Base-by-base conservation (phyloP, 495 filamentous ascomycete genomes). In the Penicillium chermesinum region DNA sequence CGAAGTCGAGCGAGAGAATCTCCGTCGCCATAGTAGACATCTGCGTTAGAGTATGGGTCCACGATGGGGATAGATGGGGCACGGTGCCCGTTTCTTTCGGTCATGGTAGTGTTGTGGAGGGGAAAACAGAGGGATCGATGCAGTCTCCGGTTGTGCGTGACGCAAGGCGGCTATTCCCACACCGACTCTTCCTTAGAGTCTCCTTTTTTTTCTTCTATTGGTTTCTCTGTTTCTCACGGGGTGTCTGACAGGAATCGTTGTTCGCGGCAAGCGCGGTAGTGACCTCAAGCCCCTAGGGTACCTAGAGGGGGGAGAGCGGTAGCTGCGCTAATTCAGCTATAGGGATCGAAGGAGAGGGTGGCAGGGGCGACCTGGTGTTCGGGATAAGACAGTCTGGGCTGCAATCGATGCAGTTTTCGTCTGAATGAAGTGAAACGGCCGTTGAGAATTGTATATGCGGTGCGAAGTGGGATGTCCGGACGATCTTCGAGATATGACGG, bases 1-100 rank as follows among this genome's bases (percentile, higher is more conserved):
- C 65, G 65, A 46, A 64, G 49, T 34, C 63, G 48, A n/a, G 63
- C 55, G 8, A 53, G 37, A 19, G 58, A 59, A 15, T 74, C 68
- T 9, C 69, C 58, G 40, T 72, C 58, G 21, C 75, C 75, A 57
- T 79, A 79, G 45, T 79, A 79, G 45, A 75, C 54, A 44, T 77
- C 73, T 9, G 75, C 62, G 25, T 71, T 53, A 25, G 74, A 72
- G 41, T 63, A 74, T 20, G 75, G 75, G 50, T 79, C 75, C 16
- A 66, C 25, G 10, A 30, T 30, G 25, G 25, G 25, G 10, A 30
- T 10, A 30, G 25, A 30, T 5, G 25, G 25, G 25, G 25, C 25
- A 5, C 25, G 25, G 5, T 30, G 25, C 25, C 25, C 25, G 25
- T 30, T 30, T 30, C 10, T 4, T 10, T 30, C 67, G 39, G 50